Base-by-base conservation (phyloP, 2,329 filamentous ascomycete species). In the Trichoderma sp. region DNA sequence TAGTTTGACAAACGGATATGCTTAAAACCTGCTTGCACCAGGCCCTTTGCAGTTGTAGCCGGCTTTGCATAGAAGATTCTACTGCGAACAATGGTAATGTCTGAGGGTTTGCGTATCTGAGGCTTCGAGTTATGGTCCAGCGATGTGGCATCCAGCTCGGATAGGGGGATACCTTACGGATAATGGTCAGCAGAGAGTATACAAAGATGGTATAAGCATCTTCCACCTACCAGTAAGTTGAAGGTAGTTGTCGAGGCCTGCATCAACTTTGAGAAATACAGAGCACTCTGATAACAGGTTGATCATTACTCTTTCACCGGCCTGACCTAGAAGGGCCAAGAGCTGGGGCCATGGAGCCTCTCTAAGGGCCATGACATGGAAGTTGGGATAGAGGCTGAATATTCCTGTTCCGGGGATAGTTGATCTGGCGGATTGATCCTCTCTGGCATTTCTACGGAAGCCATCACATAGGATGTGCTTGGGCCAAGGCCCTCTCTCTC, bases 11-110 rank as follows among this genome's bases (percentile, higher is more conserved):
- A 86, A 97, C 93, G 95, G 70, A 93, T 93, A 79, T 93, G 92
- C 74, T 90, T 90, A 68, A 97, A 85, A 2, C 96, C 95, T 79
- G 92, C 91, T 20, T 88, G 87, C 8, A 96, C 87, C 9, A 85
- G 81, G 3, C 92, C 91, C 75, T 88, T 88, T 3, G 88, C 85
- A 76, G 92, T 95, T 34, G 95, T 83, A 2, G 88, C 86, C 23
- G 94, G 89, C 75, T 90, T 90, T 26, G 93, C 92, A 81, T 98
- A 98, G 64, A 98, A 86, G 85, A 98, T 97, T 23, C 94, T 90
- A 77, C 89, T 94, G 72, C 95, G 90, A 61, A 95, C 88, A 76
- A 99, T 92, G 1, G 85, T 82, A 71, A 98, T 94, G 17, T 89
- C 87, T 53, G 87, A 87, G 11, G 85, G 84, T 17, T 81, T 78